Conservation (phyloP, 129 eudicot species). For the Logfia minima region DNA sequence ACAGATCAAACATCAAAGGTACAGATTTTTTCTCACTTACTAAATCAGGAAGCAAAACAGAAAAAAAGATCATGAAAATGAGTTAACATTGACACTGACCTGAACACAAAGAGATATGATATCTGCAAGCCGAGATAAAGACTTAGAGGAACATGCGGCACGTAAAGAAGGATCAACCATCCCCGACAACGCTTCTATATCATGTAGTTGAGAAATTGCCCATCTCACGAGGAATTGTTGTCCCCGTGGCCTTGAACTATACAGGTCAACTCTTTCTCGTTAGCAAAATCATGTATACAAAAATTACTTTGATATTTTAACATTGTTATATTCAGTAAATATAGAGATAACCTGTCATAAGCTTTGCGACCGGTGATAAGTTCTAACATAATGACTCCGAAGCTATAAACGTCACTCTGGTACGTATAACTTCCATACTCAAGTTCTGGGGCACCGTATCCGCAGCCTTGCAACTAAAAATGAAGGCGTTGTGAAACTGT, state of each 20-base stretch:
- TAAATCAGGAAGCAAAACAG: not conserved
- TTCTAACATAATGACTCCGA: constrained; percentile 92
- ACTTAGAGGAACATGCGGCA: constrained; percentile 67
- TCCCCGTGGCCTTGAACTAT: constrained; percentile 75
- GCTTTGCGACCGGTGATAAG: constrained; percentile 81
- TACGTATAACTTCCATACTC: constrained; percentile 78
- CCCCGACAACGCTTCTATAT: constrained; percentile 79
- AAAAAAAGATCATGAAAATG: not conserved
- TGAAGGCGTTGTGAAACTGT: not conserved
- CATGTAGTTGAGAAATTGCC: constrained; percentile 84
- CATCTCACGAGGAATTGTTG: constrained; percentile 89
- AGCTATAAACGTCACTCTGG: constrained; percentile 93
- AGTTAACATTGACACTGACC: constrained; percentile 40
- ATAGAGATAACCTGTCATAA: constrained; percentile 66
- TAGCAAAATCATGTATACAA: not conserved
- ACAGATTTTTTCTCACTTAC: not conserved
- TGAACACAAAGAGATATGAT: constrained; percentile 87
- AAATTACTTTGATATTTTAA: not conserved
- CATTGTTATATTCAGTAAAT: not conserved
- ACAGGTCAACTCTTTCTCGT: not conserved
- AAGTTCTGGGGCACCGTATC: constrained; percentile 95
- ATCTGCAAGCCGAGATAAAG: constrained; percentile 90
- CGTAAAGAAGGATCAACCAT: constrained; percentile 87
- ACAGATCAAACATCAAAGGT: not conserved
- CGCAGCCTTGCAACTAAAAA: constrained; percentile 61